Evolutionary conservation across 192 early-diverging fungal genomes (phyloP).

Genomic region (Umbelopsis sp.): DNA sequence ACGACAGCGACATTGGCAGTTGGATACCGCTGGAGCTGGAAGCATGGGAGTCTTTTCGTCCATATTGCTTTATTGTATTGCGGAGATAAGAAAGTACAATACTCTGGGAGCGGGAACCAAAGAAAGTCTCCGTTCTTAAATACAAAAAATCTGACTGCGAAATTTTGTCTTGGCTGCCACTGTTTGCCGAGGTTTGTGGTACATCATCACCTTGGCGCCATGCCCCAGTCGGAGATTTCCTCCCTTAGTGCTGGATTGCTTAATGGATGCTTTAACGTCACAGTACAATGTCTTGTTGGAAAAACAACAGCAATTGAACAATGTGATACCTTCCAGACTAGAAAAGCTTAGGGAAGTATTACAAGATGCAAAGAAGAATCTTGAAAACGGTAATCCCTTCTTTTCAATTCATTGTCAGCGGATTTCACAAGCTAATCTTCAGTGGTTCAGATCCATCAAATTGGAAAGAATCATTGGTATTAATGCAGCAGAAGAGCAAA

Average conservation of each 20-base stretch:
- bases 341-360: not conserved
- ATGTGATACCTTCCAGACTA: not conserved
- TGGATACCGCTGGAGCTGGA: not conserved
- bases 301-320: conserved; percentile 8
- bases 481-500: conserved; percentile 18
- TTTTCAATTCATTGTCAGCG: not conserved
- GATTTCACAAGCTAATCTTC: not conserved
- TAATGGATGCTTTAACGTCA: conserved; percentile 11
- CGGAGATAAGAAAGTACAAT: not conserved
- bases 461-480: not conserved
- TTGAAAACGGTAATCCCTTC: not conserved
- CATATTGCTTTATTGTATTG: not conserved
- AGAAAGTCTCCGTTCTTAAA: not conserved
- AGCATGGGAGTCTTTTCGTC: conserved; percentile 12
- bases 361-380: not conserved
- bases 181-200: not conserved
- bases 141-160: not conserved
- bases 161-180: conserved; percentile 2
- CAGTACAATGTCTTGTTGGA: conserved; percentile 5
- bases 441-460: conserved; percentile 16
- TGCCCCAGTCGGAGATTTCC: not conserved
- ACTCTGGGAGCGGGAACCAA: not conserved
- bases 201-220: conserved; percentile 7
- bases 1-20: not conserved
- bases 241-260: not conserved